phyloP scores from a whole-genome alignment of 345 rosid genomes.

The Nephelium lappaceum region DNA sequence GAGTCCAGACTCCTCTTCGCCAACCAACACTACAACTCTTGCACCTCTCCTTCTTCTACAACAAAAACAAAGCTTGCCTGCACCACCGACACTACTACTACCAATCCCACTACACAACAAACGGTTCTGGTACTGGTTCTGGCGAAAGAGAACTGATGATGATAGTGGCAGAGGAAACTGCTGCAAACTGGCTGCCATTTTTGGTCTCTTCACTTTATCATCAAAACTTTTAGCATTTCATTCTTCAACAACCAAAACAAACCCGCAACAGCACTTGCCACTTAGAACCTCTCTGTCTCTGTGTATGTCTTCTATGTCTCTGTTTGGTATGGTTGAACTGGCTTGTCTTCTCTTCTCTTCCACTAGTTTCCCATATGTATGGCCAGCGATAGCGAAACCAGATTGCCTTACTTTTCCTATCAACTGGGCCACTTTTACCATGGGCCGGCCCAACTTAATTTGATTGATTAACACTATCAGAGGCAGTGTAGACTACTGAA shows the following conservation, averaged over 20 bases:
- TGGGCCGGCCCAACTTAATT: too few species aligned
- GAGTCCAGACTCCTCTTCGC: slow-evolving; percentile 40
- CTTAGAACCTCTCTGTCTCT: neutral
- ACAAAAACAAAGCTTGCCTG: neutral
- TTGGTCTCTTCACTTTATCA: neutral
- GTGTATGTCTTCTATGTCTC: neutral
- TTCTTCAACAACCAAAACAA: neutral
- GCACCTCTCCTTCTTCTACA: neutral
- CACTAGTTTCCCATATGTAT: neutral
- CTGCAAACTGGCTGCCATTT: slow-evolving; percentile 16
- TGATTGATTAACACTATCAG: too few species aligned
- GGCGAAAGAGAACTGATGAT: neutral
- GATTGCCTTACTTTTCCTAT: neutral
- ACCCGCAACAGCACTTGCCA: neutral
- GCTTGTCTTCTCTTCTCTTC: neutral
- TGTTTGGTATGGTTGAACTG: neutral
- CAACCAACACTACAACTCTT: slow-evolving; percentile 25
- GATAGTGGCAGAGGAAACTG: neutral
- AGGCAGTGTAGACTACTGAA: too few species aligned
- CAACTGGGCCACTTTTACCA: too few species aligned
- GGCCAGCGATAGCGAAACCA: neutral
- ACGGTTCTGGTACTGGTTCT: neutral
- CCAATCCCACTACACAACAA: neutral
- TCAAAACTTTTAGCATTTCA: slow-evolving; percentile 6
- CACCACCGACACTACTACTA: neutral